A percentile compares a stretch with the other conserved stretches of the same genome.
Evolutionary conservation across 495 filamentous ascomycete species (phyloP).

Genomic region (Penicillium desertorum): DNA sequence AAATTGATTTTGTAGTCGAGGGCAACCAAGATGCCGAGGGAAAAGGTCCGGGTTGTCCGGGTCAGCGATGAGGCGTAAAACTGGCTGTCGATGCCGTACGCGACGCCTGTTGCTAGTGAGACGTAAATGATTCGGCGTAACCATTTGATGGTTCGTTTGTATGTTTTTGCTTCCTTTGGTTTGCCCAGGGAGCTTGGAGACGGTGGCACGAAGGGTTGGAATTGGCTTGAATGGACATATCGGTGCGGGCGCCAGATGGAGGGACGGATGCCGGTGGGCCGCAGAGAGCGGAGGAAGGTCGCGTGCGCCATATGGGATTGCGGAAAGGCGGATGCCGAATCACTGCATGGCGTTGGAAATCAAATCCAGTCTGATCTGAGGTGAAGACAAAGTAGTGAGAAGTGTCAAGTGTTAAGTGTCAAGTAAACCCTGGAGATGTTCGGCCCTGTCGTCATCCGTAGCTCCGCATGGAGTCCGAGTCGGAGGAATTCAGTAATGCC

Average conservation of each 20-base stretch:
- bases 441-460: conserved; percentile 22
- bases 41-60: conserved; percentile 80
- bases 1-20: conserved; percentile 98
- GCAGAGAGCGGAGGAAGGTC: conserved; percentile 31
- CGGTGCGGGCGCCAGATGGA: conserved; percentile 16
- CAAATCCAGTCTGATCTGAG: not conserved
- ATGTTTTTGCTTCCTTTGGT: conserved; percentile 62
- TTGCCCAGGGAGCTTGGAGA: conserved; percentile 76
- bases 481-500: not conserved
- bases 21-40: conserved; percentile 75
- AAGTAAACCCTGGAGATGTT: conserved; percentile 4
- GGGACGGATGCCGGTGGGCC: conserved; percentile 18
- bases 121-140: conserved; percentile 67
- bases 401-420: not conserved
- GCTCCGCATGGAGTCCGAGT: conserved; percentile 4
- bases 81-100: conserved; percentile 67
- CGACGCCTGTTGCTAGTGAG: conserved; percentile 54
- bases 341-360: conserved; percentile 15
- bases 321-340: conserved; percentile 3
- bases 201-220: conserved; percentile 76
- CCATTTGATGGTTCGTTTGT: conserved; percentile 69
- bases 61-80: conserved; percentile 75
- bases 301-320: conserved; percentile 28
- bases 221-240: conserved; percentile 40
- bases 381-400: no score